A percentile compares a stretch with the other conserved stretches of the same genome.
Conservation (phyloP, 176 grass and related monocot genomes). For the Carex parvula region DNA sequence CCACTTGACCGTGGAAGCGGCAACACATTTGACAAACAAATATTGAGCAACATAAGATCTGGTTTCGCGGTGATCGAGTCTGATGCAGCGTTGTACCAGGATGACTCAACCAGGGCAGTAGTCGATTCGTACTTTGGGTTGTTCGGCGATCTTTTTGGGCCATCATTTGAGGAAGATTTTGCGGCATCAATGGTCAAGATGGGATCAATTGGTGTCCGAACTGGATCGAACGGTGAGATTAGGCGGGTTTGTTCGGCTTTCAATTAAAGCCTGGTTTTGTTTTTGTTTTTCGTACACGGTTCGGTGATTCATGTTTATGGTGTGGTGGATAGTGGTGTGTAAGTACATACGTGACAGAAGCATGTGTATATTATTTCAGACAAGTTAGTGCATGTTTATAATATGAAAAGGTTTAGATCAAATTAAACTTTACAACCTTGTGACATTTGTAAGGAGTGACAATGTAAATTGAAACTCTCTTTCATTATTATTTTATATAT, state of each 20-base stretch:
- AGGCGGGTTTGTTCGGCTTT: slow-evolving; percentile 72
- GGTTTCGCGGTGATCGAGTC: slow-evolving; percentile 68
- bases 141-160: slow-evolving; percentile 39
- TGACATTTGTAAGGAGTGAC: background rate
- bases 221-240: slow-evolving; percentile 46
- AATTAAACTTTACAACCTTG: background rate
- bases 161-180: slow-evolving; percentile 69
- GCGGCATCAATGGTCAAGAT: slow-evolving; percentile 67
- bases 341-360: slow-evolving; percentile 14
- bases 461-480: background rate
- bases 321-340: background rate
- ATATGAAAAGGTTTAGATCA: slow-evolving; percentile 20
- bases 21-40: slow-evolving; percentile 50
- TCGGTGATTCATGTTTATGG: slow-evolving; percentile 29
- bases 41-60: slow-evolving; percentile 73
- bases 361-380: slow-evolving; percentile 26
- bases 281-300: background rate
- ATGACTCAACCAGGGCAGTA: slow-evolving; percentile 47
- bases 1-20: slow-evolving; percentile 69
- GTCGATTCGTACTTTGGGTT: slow-evolving; percentile 72
- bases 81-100: slow-evolving; percentile 73
- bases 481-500: background rate
- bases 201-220: slow-evolving; percentile 62
- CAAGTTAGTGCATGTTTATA: slow-evolving; percentile 25
- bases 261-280: slow-evolving; percentile 36